Conservation (phyloP, 140 eudicot species). For the Anethum foeniculum region DNA sequence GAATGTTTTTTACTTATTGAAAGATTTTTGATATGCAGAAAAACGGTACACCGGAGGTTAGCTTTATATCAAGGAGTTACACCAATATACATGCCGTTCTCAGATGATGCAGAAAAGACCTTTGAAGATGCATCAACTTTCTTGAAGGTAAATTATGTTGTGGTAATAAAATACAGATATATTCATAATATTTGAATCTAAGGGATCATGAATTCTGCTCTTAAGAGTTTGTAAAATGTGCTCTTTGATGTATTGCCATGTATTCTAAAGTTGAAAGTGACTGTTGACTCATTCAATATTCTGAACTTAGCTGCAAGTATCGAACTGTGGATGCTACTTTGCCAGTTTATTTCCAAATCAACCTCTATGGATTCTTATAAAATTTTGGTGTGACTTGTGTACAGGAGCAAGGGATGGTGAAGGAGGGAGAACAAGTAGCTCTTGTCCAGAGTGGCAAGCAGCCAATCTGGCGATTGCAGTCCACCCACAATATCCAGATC, state of each 20-base stretch:
- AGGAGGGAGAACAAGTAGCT: conserved; percentile 89
- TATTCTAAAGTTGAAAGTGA: not conserved
- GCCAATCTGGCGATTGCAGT: conserved; percentile 93
- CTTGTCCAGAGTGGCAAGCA: conserved; percentile 91
- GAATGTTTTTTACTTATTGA: not conserved
- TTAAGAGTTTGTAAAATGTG: not conserved
- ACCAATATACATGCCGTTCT: conserved; percentile 86
- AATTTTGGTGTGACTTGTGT: conserved; percentile 1
- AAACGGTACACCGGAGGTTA: conserved; percentile 74
- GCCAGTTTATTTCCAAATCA: not conserved
- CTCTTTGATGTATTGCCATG: not conserved
- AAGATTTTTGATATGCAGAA: conserved; percentile 35
- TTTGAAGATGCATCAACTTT: conserved; percentile 53
- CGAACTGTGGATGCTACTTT: not conserved
- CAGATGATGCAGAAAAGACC: conserved; percentile 82
- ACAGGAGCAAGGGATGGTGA: conserved; percentile 94
- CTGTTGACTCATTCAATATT: conserved; percentile 1
- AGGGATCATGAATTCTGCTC: not conserved
- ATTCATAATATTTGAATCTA: not conserved
- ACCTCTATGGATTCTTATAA: not conserved
- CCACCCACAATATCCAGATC: conserved; percentile 93
- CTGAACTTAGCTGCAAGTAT: not conserved
- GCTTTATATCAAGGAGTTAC: conserved; percentile 95
- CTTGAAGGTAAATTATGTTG: conserved; percentile 43
- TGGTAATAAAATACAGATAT: not conserved